Conservation (phyloP, 176 grass and related monocot species). For the Thinopyrum elongatum region DNA sequence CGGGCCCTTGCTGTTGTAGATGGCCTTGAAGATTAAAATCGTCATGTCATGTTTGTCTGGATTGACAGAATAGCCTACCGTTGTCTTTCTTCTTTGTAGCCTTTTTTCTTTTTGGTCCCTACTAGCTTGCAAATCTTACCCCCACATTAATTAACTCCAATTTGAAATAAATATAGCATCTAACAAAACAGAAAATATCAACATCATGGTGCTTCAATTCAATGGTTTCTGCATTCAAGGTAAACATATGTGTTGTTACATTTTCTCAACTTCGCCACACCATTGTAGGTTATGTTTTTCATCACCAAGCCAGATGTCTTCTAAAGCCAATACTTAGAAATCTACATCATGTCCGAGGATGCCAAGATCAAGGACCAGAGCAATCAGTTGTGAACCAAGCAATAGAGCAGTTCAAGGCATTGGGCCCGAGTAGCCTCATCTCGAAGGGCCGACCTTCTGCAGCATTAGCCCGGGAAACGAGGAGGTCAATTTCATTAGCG, state of each 20-base stretch:
- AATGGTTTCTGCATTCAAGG: too few relatives aligned
- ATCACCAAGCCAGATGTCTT: conserved; percentile 30
- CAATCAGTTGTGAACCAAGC: conserved; percentile 14
- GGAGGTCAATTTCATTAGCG: not conserved
- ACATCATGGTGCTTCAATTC: too few relatives aligned
- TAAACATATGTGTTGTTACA: not conserved
- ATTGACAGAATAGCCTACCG: too few relatives aligned
- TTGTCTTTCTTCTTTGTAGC: too few relatives aligned
- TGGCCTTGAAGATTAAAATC: too few relatives aligned
- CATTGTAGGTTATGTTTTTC: conserved; percentile 8
- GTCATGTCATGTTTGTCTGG: too few relatives aligned
- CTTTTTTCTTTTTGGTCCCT: too few relatives aligned
- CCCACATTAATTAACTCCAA: too few relatives aligned
- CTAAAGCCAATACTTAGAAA: conserved; percentile 18
- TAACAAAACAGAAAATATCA: too few relatives aligned
- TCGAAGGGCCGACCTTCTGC: not conserved
- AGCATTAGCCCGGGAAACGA: not conserved
- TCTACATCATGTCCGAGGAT: conserved; percentile 12
- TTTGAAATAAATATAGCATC: too few relatives aligned
- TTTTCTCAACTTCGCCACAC: not conserved
- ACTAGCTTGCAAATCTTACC: too few relatives aligned
- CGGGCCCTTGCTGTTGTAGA: too few relatives aligned
- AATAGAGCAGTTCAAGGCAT: conserved; percentile 4
- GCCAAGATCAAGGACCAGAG: conserved; percentile 31
- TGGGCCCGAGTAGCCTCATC: not conserved